Evolutionary conservation across 2,329 filamentous ascomycete species (phyloP).

Genomic region (Hymenoscyphus fraxineus): DNA sequence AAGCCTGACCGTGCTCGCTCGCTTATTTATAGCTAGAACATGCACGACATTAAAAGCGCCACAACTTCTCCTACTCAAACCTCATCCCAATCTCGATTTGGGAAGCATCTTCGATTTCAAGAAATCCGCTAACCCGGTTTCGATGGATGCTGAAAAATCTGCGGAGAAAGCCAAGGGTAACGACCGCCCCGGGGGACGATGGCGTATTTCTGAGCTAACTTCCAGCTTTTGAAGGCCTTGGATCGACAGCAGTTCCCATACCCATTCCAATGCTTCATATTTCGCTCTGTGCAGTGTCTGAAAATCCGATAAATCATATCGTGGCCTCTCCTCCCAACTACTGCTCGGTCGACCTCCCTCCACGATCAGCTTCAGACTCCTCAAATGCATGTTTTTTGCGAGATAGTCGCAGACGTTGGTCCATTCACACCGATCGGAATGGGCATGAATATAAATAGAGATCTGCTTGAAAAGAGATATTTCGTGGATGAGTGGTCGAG

Average conservation of each 20-base stretch:
- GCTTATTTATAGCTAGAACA: neutral
- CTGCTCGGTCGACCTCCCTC: conserved; percentile 49
- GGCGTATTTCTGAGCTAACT: conserved; percentile 50
- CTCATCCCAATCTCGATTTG: neutral
- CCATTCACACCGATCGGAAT: conserved; percentile 56
- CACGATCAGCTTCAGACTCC: conserved; percentile 47
- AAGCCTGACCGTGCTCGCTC: neutral
- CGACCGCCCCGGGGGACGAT: conserved; percentile 49
- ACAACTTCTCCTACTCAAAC: neutral
- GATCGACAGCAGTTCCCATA: conserved; percentile 50
- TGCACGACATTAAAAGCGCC: neutral
- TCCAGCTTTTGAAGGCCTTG: conserved; percentile 47
- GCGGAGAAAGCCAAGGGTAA: conserved; percentile 55
- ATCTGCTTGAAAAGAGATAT: conserved; percentile 54
- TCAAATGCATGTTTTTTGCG: conserved; percentile 38
- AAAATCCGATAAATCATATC: conserved; percentile 45
- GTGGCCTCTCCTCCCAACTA: conserved; percentile 48
- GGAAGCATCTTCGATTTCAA: conserved; percentile 39
- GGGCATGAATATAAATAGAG: conserved; percentile 45
- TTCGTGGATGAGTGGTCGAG: conserved; percentile 45
- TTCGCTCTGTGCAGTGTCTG: conserved; percentile 40
- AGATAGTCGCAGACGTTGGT: conserved; percentile 48
- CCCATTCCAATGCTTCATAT: conserved; percentile 55
- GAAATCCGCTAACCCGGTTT: conserved; percentile 52
- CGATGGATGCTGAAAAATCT: conserved; percentile 57